Evolutionary conservation across 2,329 filamentous ascomycete genomes (phyloP), one percentile per base, ranked within the genome.

Genomic region (Venturia oleaginea): DNA sequence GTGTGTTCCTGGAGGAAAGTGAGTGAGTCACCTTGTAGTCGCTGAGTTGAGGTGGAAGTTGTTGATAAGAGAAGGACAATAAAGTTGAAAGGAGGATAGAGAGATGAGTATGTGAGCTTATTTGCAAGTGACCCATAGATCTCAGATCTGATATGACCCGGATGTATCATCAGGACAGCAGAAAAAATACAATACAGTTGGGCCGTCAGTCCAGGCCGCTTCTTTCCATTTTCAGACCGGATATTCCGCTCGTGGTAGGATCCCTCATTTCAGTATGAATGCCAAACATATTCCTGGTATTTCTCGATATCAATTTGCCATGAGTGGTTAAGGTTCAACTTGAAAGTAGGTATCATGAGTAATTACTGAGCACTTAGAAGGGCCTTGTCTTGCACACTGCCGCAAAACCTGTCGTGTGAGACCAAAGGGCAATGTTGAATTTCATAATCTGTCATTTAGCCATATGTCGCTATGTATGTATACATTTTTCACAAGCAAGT

Each of bases 381-480:
- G 42, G 7, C 42, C 19, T 48, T 24, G 46, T 10, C 27, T 48
- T 27, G 22, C 3, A 22, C 7, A 17, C 46, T 15, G 4, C 27
- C 6, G 2, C 5, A 51, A 10, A 27, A 7, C 11, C 11, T 11
- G 22, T 51, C 46, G 6, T 13, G 11, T 2, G 22, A 51, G 22
- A 57, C 27, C 4, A 34, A n/a, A 34, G 17, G 51, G 51, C 10
- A 34, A 57, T 57, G 30, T 37, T 57, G 30, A 37, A 37, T 57
- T 32, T 57, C 5, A 57, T 57, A 32, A 27, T 57, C 51, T 57
- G 51, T 57, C 51, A 57, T 57, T 34, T 32, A 57, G 27, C 51
- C 51, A n/a, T 34, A 17, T 17, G n/a, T 34, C 27, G 51, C 51
- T 34, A 34, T 34, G 30, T 57, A 57, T 57, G 51, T 34, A 57